phyloP scores from a whole-genome alignment of 495 filamentous ascomycete genomes.

The Trypethelium eluteriae region DNA sequence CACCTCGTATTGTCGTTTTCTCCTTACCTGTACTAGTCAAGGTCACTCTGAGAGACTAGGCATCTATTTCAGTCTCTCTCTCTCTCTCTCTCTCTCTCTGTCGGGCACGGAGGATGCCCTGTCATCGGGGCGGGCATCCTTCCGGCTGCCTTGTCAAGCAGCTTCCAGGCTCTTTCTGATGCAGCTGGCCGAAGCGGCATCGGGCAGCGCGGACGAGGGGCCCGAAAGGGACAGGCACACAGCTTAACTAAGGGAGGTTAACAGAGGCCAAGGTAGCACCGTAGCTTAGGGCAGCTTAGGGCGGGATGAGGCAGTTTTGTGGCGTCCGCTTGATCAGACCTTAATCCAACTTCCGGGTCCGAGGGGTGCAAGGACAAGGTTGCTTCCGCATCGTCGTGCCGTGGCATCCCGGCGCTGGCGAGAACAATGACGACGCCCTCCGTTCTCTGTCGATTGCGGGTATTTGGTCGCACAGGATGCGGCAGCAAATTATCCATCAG shows the following conservation, averaged over 20 bases:
- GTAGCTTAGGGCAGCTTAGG: too few relatives aligned
- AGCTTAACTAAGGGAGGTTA: too few relatives aligned
- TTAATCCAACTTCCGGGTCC: conserved; percentile 9
- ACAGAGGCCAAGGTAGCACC: too few relatives aligned
- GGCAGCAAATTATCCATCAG: neutral
- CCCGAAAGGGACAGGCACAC: too few relatives aligned
- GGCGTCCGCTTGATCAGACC: conserved; percentile 6
- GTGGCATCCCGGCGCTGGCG: neutral
- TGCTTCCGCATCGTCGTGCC: neutral
- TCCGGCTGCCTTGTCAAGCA: neutral
- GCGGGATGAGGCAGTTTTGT: too few relatives aligned
- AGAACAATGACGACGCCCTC: neutral
- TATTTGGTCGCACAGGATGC: neutral
- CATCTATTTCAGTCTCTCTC: neutral
- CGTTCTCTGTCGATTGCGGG: neutral
- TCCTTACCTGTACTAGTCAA: too few relatives aligned
- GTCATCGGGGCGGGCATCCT: neutral
- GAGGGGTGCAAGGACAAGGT: neutral
- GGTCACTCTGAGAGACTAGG: too few relatives aligned
- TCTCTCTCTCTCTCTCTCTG: neutral
- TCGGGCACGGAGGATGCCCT: neutral
- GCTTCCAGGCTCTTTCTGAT: neutral
- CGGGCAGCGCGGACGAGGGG: neutral
- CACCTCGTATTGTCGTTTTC: too few relatives aligned
- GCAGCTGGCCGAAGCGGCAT: conserved; percentile 3